These are phyloP conservation scores for Magnolia changhungtana DNA, from an alignment of 164 flowering plant genomes.

Conservation along the genomic window DNA sequence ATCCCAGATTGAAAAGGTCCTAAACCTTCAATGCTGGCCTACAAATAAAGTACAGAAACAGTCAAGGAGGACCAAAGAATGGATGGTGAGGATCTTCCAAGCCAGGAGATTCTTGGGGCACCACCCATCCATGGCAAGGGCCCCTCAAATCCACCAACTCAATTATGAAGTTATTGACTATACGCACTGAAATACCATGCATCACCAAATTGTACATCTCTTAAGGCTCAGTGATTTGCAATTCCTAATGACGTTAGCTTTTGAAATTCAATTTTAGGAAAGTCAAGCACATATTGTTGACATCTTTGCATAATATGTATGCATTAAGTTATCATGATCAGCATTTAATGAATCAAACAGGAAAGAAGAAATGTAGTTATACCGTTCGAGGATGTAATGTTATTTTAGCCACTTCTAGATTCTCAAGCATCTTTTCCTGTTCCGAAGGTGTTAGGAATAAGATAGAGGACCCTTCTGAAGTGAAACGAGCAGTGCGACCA, in stretches of 20 bases:
- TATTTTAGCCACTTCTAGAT: conserved; percentile 59
- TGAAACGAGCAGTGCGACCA: conserved; percentile 91
- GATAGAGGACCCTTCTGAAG: conserved; percentile 66
- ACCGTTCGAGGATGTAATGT: conserved; percentile 66
- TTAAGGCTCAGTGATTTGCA: background rate
- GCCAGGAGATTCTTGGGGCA: background rate
- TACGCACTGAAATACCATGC: background rate
- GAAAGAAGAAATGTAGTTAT: conserved; percentile 1
- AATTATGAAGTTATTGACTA: too few species aligned
- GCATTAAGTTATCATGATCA: background rate
- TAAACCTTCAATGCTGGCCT: background rate
- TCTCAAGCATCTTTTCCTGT: conserved; percentile 59
- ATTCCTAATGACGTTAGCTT: background rate
- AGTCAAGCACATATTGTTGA: background rate
- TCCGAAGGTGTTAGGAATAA: conserved; percentile 81
- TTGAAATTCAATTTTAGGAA: too few species aligned
- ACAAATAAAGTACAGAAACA: background rate
- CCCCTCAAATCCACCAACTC: background rate
- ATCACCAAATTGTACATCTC: background rate
- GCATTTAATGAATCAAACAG: background rate
- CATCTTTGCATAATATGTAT: background rate
- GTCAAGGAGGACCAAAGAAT: background rate
- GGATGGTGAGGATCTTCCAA: background rate
- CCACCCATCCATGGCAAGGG: background rate
- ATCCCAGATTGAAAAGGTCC: background rate